phyloP scores from a whole-genome alignment of 2,329 filamentous ascomycete species.

The Helotiales sp. region DNA sequence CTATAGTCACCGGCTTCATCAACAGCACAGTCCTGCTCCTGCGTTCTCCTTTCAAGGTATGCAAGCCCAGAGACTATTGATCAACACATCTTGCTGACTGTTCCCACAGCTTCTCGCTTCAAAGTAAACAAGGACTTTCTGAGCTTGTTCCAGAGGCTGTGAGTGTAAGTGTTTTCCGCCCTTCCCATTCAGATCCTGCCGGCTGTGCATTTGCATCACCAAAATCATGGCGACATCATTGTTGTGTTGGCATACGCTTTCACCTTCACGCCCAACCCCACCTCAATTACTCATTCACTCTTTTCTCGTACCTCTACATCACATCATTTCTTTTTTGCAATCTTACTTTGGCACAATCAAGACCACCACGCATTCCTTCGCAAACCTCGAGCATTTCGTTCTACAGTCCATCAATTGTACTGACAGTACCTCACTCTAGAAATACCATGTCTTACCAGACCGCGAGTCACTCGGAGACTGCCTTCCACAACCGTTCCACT shows the following conservation, averaged over 20 bases:
- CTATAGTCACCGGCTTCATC: conserved; percentile 10
- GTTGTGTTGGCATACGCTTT: background rate
- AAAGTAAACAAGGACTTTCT: conserved; percentile 15
- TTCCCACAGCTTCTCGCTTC: conserved; percentile 21
- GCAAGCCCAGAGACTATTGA: background rate
- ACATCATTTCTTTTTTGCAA: background rate
- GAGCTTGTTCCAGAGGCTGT: conserved; percentile 25
- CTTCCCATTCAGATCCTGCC: background rate
- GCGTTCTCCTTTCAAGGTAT: conserved; percentile 22
- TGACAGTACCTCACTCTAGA: conserved; percentile 20
- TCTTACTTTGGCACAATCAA: background rate
- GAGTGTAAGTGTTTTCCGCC: conserved; percentile 24
- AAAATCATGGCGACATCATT: background rate
- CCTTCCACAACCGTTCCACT: conserved; percentile 28
- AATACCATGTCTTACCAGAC: conserved; percentile 38
- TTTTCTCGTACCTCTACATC: background rate
- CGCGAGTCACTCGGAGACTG: conserved; percentile 27
- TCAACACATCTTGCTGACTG: conserved; percentile 13
- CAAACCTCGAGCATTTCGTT: conserved; percentile 3
- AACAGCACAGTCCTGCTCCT: conserved; percentile 8
- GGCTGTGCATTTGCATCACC: background rate
- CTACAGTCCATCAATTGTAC: conserved; percentile 8
- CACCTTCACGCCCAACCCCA: background rate
- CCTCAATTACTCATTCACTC: background rate
- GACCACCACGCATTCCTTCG: background rate